Conservation (phyloP, 2,329 filamentous ascomycete genomes). For the Truncatella angustata region DNA sequence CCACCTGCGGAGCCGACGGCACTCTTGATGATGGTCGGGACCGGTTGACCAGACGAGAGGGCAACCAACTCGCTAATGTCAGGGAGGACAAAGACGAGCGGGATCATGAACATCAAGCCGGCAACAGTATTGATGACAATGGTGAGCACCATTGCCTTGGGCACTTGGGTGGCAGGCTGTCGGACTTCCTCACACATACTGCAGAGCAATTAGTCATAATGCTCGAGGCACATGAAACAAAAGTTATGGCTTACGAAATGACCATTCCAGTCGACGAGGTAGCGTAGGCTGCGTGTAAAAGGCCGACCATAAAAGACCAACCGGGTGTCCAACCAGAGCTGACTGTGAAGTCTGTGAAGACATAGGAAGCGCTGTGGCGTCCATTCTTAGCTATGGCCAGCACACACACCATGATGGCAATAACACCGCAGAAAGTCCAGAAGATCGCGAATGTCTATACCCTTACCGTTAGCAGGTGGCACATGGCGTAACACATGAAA, state of each 20-base stretch:
- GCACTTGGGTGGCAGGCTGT: conserved; percentile 64
- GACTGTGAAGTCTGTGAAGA: conserved; percentile 67
- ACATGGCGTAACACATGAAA: no score
- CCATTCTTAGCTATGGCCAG: conserved; percentile 69
- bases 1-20: conserved; percentile 61
- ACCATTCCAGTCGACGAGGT: conserved; percentile 80
- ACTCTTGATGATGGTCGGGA: conserved; percentile 61
- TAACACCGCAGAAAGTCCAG: conserved; percentile 70
- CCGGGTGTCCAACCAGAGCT: conserved; percentile 68
- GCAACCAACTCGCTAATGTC: conserved; percentile 54
- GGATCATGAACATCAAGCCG: conserved; percentile 67
- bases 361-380: conserved; percentile 59
- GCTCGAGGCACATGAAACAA: neutral
- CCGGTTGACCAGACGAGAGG: conserved; percentile 58
- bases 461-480: no score
- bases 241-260: conserved; percentile 44
- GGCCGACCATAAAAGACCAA: conserved; percentile 72
- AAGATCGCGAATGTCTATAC: neutral
- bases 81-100: conserved; percentile 67
- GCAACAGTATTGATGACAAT: conserved; percentile 65
- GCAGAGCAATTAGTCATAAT: conserved; percentile 1
- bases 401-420: conserved; percentile 59
- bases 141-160: conserved; percentile 70
- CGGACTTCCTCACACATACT: conserved; percentile 75
- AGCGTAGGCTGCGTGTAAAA: conserved; percentile 70